These are phyloP conservation scores for Aspergillus proliferans DNA, from an alignment of 2,329 filamentous ascomycete species.

Conservation along the genomic window DNA sequence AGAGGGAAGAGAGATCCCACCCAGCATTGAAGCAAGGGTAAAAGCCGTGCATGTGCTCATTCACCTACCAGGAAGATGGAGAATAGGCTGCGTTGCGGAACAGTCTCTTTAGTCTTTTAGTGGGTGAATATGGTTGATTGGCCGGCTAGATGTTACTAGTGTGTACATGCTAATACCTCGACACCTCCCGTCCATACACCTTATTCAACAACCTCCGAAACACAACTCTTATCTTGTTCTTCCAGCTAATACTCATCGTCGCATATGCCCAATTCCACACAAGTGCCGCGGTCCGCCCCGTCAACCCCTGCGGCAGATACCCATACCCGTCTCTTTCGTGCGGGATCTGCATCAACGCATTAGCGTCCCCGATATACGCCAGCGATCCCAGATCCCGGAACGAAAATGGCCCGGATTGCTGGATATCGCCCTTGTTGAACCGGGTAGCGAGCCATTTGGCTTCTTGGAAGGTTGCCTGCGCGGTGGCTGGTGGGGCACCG, in stretches of 20 bases:
- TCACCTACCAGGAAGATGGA: too few relatives aligned
- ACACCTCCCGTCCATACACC: conserved; percentile 40
- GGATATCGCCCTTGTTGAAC: conserved; percentile 46
- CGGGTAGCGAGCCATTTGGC: conserved; percentile 52
- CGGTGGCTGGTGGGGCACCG: conserved; percentile 50
- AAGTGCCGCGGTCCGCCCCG: conserved; percentile 35
- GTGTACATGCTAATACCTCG: conserved; percentile 28
- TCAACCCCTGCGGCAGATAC: conserved; percentile 32
- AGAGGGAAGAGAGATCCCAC: too few relatives aligned
- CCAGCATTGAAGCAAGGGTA: too few relatives aligned
- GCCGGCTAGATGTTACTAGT: too few relatives aligned
- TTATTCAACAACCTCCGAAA: conserved; percentile 39
- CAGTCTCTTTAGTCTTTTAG: too few relatives aligned
- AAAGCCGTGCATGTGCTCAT: too few relatives aligned
- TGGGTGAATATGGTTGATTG: too few relatives aligned
- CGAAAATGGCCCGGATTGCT: conserved; percentile 38
- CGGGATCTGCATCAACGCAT: conserved; percentile 50
- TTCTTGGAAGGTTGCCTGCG: conserved; percentile 55
- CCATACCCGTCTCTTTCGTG: conserved; percentile 17
- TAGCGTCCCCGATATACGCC: conserved; percentile 55
- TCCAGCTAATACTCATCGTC: conserved; percentile 44
- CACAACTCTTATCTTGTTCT: conserved; percentile 36
- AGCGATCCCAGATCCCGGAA: conserved; percentile 54
- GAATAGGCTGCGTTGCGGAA: too few relatives aligned
- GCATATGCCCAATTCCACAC: conserved; percentile 42